These are phyloP conservation scores for Fraxinus baroniana DNA, from an alignment of 305 asterid genomes.

Conservation along the genomic window DNA sequence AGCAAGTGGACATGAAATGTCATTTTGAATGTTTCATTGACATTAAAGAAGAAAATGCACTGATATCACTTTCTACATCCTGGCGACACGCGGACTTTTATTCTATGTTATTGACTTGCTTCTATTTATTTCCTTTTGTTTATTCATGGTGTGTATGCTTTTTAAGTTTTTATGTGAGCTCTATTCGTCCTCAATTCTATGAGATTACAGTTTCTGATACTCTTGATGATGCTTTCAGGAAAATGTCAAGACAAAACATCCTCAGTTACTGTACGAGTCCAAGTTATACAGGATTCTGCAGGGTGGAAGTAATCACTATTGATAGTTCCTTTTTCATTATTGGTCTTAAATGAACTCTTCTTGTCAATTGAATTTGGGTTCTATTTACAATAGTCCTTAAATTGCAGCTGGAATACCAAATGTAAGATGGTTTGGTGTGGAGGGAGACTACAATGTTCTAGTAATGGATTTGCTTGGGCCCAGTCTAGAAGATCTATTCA, in stretches of 20 bases:
- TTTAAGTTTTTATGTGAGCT: neutral
- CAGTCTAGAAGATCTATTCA: slow-evolving; percentile 80
- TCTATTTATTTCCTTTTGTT: neutral
- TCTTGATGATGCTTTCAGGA: slow-evolving; percentile 46
- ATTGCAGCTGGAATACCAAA: slow-evolving; percentile 75
- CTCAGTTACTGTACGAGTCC: slow-evolving; percentile 71
- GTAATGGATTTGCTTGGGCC: slow-evolving; percentile 88
- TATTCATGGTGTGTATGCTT: neutral
- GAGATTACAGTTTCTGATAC: slow-evolving; percentile 15
- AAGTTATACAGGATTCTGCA: slow-evolving; percentile 69
- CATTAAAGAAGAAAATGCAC: neutral
- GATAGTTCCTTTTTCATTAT: slow-evolving; percentile 10
- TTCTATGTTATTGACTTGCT: neutral
- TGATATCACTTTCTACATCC: neutral
- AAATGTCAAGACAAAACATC: slow-evolving; percentile 73
- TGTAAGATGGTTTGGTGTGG: slow-evolving; percentile 74
- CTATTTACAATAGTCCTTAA: slow-evolving; percentile 21
- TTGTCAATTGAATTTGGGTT: slow-evolving; percentile 19
- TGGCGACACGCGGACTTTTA: neutral
- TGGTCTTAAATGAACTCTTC: neutral
- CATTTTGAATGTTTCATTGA: neutral
- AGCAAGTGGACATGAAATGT: neutral
- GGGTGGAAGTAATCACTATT: slow-evolving; percentile 62
- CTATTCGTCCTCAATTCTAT: neutral
- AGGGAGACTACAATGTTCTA: slow-evolving; percentile 73